These are phyloP conservation scores for Clonostachys rhizophaga DNA, from an alignment of 2,329 filamentous ascomycete genomes.

Conservation along the genomic window DNA sequence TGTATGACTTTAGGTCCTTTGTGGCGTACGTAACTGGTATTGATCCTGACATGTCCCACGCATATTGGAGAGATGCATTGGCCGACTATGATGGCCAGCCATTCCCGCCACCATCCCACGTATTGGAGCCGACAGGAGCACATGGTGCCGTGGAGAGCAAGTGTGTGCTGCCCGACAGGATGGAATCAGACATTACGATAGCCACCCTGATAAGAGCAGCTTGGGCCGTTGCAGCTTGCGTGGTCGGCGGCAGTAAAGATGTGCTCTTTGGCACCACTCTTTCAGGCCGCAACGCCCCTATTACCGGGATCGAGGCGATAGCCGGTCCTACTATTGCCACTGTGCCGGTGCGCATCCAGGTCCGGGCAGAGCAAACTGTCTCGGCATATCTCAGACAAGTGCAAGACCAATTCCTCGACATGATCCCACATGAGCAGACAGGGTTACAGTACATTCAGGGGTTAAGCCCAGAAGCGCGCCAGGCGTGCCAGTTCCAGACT, in stretches of 20 bases:
- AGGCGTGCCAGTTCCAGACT: background rate
- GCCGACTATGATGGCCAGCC: too few species aligned
- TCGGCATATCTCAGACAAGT: background rate
- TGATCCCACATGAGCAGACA: constrained; percentile 7
- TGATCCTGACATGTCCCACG: too few species aligned
- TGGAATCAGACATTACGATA: background rate
- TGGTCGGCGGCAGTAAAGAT: background rate
- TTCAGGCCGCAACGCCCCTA: background rate
- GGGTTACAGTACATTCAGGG: constrained; percentile 8
- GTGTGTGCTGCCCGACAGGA: background rate
- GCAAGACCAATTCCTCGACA: constrained; percentile 2
- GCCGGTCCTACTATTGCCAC: background rate
- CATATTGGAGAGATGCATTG: too few species aligned
- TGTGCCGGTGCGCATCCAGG: background rate
- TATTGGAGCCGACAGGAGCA: too few species aligned
- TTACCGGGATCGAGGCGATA: background rate
- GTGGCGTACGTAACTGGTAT: too few species aligned
- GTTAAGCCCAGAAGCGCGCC: background rate
- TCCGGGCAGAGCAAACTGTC: background rate
- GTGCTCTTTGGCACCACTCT: constrained; percentile 2
- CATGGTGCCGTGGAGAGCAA: too few species aligned
- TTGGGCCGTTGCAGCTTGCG: background rate
- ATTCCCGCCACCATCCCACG: too few species aligned
- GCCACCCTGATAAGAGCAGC: background rate
- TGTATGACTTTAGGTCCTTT: too few species aligned